A percentile compares a stretch with the other conserved stretches of the same genome.
Evolutionary conservation across 345 rosid species (phyloP).

Genomic region (Viola odorata): DNA sequence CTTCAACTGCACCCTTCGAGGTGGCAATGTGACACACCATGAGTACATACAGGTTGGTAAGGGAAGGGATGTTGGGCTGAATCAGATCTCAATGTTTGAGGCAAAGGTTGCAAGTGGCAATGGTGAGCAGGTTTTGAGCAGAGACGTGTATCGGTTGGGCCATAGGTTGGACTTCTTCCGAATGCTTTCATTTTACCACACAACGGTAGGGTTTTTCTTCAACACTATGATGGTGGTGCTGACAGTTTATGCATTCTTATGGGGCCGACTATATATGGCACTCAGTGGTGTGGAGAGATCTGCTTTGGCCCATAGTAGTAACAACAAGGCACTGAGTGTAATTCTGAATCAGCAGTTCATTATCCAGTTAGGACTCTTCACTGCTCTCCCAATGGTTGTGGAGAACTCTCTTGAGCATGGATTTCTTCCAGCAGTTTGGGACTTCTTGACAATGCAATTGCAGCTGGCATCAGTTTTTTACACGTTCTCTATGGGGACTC

Average conservation of each 20-base stretch:
- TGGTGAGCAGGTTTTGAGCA: constrained; percentile 87
- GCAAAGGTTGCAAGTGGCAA: constrained; percentile 92
- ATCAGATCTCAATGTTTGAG: constrained; percentile 81
- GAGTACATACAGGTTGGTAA: constrained; percentile 92
- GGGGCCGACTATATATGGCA: constrained; percentile 86
- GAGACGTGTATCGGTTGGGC: constrained; percentile 84
- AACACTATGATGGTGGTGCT: constrained; percentile 67
- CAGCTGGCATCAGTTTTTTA: constrained; percentile 74
- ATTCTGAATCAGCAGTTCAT: constrained; percentile 29
- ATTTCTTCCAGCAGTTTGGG: constrained; percentile 76
- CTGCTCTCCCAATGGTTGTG: constrained; percentile 82
- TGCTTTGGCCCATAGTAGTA: constrained; percentile 32
- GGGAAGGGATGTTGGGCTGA: constrained; percentile 89
- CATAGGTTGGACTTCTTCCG: constrained; percentile 85
- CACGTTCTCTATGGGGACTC: constrained; percentile 89
- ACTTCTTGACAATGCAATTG: constrained; percentile 76
- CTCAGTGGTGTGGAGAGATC: constrained; percentile 68
- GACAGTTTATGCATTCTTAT: constrained; percentile 64
- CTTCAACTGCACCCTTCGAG: constrained; percentile 79
- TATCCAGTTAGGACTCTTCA: constrained; percentile 69
- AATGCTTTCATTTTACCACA: constrained; percentile 72
- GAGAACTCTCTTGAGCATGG: constrained; percentile 86
- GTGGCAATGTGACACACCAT: constrained; percentile 92
- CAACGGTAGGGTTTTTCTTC: constrained; percentile 72
- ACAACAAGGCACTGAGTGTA: constrained; percentile 21